Evolutionary conservation across 768 basidiomycete genomes (phyloP), one percentile per base, ranked within the genome.

Genomic region (Tephrocybe sp.): DNA sequence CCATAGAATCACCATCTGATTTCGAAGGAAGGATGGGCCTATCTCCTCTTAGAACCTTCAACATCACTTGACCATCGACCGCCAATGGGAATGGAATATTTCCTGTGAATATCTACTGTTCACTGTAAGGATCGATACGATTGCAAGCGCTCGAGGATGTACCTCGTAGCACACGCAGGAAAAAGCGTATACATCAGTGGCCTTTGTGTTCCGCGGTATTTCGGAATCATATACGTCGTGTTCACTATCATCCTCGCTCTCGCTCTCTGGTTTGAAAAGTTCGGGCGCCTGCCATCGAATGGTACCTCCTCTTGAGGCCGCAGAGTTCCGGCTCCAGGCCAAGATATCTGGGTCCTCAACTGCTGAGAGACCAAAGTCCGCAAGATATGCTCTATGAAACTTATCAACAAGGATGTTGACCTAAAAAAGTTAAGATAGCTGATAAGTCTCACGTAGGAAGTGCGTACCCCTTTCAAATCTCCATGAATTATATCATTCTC

Each of bases 381-480:
- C 55, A 12, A 66, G 46, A 30, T 63, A 62, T 1, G 55, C 63
- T 31, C 53, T 45, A 10, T 50, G 52, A 7, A 40, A 48, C 9
- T 35, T 13, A 33, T 57, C 54, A 30, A 64, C 42, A 5, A 66
- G 56, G 26, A 66, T 54, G 34, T 65, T 66, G 13, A 43, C 54
- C 62, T 66, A 35, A 11, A 8, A 40, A 11, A 8, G 4, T 10
- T 7, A 12, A 3, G 16, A 7, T 16, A 31, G n/a, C 5, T 22
- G 16, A 23, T 16, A 20, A 39, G n/a, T 2, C 17, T 5, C 16
- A 35, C 4, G 5, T 34, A n/a, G 5, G 31, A 4, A 41, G 16
- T 5, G 56, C 60, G 51, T 47, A 74, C 75, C 22, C 70, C 73
- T 52, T 72, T 74, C n/a, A 78, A 61, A 45, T 77, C 75, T 1